Evolutionary conservation across 768 basidiomycete genomes (phyloP), one percentile per base, ranked within the genome.

Genomic region (Leucocoprinus sp.): DNA sequence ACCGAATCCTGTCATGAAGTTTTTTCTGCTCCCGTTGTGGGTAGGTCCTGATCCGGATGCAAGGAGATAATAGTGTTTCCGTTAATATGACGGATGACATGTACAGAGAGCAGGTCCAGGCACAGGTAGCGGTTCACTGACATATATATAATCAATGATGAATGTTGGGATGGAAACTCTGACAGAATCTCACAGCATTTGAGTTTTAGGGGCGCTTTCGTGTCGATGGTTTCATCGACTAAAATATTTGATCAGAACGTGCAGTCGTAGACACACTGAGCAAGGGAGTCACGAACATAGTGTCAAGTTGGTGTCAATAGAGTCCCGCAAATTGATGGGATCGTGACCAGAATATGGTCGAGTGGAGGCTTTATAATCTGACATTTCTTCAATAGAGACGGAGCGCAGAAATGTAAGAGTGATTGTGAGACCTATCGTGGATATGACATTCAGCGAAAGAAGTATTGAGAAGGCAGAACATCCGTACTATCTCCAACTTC

Each of bases 1-100:
- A 73, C 14, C 68, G 63, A 43, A 75, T 69, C 8, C 74, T 64
- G 36, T 70, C 66, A 42, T 73, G 69, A 5, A 77, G 61, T 45
- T 65, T 69, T n/a, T 0, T 50, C 35, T 0, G 72, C 73, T 3
- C 60, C 57, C 0, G 73, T 75, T 1, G 65, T 66, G 18, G 65
- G 66, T 9, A 65, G 35, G 19, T 65, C 58, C 34, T 62, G 52
- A 14, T 52, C 61, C 11, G 71, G 70, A 51, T 76, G 74, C 43
- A 68, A 77, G 8, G 71, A 72, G 11, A 77, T 69, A 28, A 77
- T 69, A 2, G 72, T 75, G 50, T 64, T 75, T 4, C 66, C 65
- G 8, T 69, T 61, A 18, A 58, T 51, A 28, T 65, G 64, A 15
- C 72, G 71, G 41, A 75, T 65, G 3, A 74, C 60, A 51, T 76